Percentiles rank a stretch among this genome's conserved stretches.
Conservation (phyloP, 805 yeast genomes). For the Yamadazyma sp. region DNA sequence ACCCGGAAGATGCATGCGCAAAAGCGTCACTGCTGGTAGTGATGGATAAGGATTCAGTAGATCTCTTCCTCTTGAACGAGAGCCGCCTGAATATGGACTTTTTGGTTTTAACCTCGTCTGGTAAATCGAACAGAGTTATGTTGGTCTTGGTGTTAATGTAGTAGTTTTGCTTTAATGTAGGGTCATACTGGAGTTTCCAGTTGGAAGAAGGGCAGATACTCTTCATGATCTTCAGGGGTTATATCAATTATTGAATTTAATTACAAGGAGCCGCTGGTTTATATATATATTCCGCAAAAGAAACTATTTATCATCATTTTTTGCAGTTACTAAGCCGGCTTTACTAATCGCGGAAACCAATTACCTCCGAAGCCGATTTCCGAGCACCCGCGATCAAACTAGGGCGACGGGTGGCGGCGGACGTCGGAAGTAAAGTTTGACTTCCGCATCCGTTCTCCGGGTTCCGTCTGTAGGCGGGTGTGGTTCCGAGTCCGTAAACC, state of each 20-base stretch:
- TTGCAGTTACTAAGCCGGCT: conserved; percentile 4
- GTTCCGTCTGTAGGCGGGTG: too few relatives aligned
- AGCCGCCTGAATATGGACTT: conserved; percentile 9
- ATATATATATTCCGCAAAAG: neutral
- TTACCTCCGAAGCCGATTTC: neutral
- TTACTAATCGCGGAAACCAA: neutral
- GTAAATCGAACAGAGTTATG: conserved; percentile 43
- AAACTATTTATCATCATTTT: neutral
- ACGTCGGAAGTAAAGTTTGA: too few relatives aligned
- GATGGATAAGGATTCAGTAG: conserved; percentile 1
- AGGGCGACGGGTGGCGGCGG: too few relatives aligned
- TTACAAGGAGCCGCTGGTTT: neutral
- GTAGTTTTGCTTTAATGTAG: conserved; percentile 38
- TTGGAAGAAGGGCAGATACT: neutral
- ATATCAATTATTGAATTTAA: too few relatives aligned
- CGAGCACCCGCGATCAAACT: too few relatives aligned
- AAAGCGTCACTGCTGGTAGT: neutral
- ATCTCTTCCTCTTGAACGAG: conserved; percentile 12
- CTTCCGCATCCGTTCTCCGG: too few relatives aligned
- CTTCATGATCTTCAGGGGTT: too few relatives aligned
- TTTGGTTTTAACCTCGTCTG: conserved; percentile 39
- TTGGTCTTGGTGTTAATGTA: conserved; percentile 36
- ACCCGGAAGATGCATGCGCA: neutral
- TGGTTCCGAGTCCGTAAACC: too few relatives aligned
- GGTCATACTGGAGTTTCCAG: conserved; percentile 31